Evolutionary conservation across 306 rosid species (phyloP), one percentile per base, ranked within the genome.

Genomic region (Vicia faba): DNA sequence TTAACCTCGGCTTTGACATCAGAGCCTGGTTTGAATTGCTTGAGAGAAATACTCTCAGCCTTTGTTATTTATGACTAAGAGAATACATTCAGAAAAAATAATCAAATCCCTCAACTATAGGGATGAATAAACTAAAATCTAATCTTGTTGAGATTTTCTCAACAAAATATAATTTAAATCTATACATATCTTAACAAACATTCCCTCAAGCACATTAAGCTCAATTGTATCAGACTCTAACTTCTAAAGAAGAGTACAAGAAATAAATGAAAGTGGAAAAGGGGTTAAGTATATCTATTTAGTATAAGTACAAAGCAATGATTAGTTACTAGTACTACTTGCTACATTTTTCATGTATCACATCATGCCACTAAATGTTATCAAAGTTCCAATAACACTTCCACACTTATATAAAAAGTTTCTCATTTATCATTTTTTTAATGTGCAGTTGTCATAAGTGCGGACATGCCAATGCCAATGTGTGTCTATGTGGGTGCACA

Each of bases 381-480:
- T 45, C 62, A 53, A 72, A 25, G 43, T 72, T 61, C 56, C 60
- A 3, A n/a, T 23, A 25, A 55, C 68, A 79, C 46, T 15, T 65
- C 12, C 41, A 36, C 2, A 40, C 26, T 18, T 49, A 49, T 19
- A 16, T 64, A 46, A 5, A 78, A 33, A 3, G 23, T 60, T 33
- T 53, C 46, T 5, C 45, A 8, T 66, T 49, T 15, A 39, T 50
- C 11, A 43, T 10, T 16, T 50, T 36, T 69, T 15, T 20, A 70
- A 70, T 33, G 33, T 29, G 75, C 10, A 65, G 26, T 43, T 72
- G 58, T 44, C 18, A 44, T 20, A 18, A 31, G 48, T 14, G 53
- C 41, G 58, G 40, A 19, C 35, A 50, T 50, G 23, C 19, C 54
- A 46, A 50, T 50, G 33, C 18, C 45, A 48, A 16, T 18, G 70